These are phyloP conservation scores for Amanita subjunquillea DNA, from an alignment of 768 basidiomycete genomes.

Conservation along the genomic window DNA sequence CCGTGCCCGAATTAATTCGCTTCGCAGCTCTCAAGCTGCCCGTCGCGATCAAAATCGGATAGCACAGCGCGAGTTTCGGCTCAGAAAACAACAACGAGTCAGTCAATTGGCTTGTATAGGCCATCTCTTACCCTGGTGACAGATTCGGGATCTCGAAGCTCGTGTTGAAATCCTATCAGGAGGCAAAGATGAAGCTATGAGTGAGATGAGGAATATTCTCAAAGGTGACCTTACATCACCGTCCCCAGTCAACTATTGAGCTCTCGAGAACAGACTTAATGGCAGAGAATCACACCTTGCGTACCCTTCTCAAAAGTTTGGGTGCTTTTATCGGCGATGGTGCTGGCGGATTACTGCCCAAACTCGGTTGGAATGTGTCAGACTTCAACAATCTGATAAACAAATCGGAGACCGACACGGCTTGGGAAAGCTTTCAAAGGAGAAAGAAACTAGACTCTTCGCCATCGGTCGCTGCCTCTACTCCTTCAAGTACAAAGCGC, in stretches of 20 bases:
- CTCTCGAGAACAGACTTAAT: constrained; percentile 51
- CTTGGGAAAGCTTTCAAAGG: constrained; percentile 78
- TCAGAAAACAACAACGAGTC: constrained; percentile 84
- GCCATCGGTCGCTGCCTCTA: constrained; percentile 4
- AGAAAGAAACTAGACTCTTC: constrained; percentile 37
- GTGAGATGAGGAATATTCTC: constrained; percentile 73
- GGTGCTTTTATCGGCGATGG: constrained; percentile 84
- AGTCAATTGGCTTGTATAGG: neutral
- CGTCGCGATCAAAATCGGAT: constrained; percentile 85
- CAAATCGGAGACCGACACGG: constrained; percentile 86
- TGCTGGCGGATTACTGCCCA: constrained; percentile 63
- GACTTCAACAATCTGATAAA: constrained; percentile 80
- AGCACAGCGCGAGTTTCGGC: constrained; percentile 86
- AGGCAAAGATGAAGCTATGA: constrained; percentile 81
- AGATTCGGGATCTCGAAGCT: constrained; percentile 95
- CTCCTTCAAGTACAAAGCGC: constrained; percentile 32
- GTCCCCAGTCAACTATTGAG: neutral
- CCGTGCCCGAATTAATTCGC: constrained; percentile 7
- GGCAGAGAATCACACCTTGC: constrained; percentile 80
- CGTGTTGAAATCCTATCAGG: constrained; percentile 92
- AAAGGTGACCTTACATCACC: constrained; percentile 32
- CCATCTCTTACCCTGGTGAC: constrained; percentile 5
- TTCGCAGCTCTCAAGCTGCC: constrained; percentile 72
- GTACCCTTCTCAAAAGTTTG: constrained; percentile 67
- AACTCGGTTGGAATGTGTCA: constrained; percentile 67